Base-by-base conservation (phyloP, 805 yeast species). In the Alloascoidea hylecoeti region DNA sequence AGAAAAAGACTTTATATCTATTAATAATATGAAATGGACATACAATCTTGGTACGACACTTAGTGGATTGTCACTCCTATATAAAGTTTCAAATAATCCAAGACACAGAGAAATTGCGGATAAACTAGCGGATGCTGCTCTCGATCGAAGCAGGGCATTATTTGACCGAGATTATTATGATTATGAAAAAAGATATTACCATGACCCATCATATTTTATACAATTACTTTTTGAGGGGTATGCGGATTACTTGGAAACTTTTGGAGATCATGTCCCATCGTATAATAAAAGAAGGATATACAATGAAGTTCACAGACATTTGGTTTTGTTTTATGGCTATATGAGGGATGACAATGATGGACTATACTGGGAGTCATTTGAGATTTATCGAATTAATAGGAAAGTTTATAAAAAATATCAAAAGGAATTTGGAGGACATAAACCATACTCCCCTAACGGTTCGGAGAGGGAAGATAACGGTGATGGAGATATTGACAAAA, bases 41-140 rank as follows among this genome's bases (percentile, higher is more conserved):
- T 78, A 78, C 53, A 78, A 78, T 55, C 67, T 71, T 9, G 86
- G 86, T 16, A 68, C 78, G 5, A 72, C 84, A 0, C 47, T 78
- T 23, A 67, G 77, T 6, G 72, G 77, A 1, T 63, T 71, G 4
- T 55, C 70, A 12, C 53, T 63, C 46, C 53, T 77, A 46, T 75
- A 66, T 45, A 58, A 59, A 38, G 56, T 58, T 42, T 77, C 81
- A 34, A 52, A 61, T 14, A 70, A 75, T 40, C 51, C 57, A 12
- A 59, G 66, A 48, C 77, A 78, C 75, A 52, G 57, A 41, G 36
- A 49, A 35, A 43, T 49, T 35, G 59, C 60, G 4, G 54, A 45
- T 40, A 45, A 35, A 9, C 44, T 55, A 40, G 80, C 79, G 5
- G 62, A 60, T 33, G 78, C 81, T n/a, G 73, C 70, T 2, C 67